Evolutionary conservation across 495 filamentous ascomycete species (phyloP).

Genomic region (Hypomontagnella monticulosa): DNA sequence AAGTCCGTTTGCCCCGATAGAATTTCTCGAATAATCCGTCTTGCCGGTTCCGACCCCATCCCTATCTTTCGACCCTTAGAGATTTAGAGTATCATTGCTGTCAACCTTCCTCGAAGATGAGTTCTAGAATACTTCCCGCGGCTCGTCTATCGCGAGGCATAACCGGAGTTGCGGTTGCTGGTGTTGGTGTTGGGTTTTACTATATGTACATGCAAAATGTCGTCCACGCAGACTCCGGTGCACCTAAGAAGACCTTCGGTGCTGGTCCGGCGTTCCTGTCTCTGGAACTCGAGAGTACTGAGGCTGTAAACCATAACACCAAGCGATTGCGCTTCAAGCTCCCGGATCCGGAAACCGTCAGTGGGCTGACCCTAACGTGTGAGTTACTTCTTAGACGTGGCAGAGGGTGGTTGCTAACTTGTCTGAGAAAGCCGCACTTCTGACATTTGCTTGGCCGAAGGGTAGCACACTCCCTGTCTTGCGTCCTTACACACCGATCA

Average conservation of each 20-base stretch:
- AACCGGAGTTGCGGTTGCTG: slow-evolving; percentile 23
- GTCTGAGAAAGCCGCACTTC: slow-evolving; percentile 56
- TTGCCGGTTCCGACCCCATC: not conserved
- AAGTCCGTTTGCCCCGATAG: slow-evolving; percentile 22
- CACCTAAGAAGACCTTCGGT: slow-evolving; percentile 37
- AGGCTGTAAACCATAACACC: slow-evolving; percentile 71
- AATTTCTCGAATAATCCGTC: not conserved
- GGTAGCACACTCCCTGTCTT: slow-evolving; percentile 63
- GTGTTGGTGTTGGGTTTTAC: slow-evolving; percentile 37
- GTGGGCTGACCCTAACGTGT: slow-evolving; percentile 66
- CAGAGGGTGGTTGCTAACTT: slow-evolving; percentile 4
- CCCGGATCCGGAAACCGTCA: slow-evolving; percentile 57
- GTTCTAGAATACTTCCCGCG: slow-evolving; percentile 7
- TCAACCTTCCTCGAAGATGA: not conserved
- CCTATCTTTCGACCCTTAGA: not conserved
- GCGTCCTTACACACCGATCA: slow-evolving; percentile 70
- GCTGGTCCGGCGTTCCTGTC: slow-evolving; percentile 47
- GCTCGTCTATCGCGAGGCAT: slow-evolving; percentile 15
- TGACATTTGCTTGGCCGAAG: slow-evolving; percentile 63
- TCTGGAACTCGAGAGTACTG: slow-evolving; percentile 59
- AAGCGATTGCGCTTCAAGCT: slow-evolving; percentile 71
- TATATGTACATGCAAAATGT: slow-evolving; percentile 35
- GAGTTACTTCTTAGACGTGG: slow-evolving; percentile 27
- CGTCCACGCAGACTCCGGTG: slow-evolving; percentile 38
- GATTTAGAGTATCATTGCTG: not conserved